Evolutionary conservation across 129 eudicot genomes (phyloP).

Genomic region (Tagetes patula): DNA sequence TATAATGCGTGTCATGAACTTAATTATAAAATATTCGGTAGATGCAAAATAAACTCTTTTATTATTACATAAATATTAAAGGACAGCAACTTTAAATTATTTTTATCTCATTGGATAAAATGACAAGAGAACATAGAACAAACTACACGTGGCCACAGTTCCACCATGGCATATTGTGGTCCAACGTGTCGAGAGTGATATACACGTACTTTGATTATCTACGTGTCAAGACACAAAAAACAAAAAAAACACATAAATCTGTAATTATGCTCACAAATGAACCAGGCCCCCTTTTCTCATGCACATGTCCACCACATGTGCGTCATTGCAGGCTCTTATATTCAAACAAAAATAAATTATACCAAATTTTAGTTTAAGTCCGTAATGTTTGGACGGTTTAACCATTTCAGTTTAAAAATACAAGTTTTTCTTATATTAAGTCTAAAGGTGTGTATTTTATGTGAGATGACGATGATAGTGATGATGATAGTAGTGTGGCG

Average conservation of each 20-base stretch:
- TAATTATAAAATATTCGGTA: background rate
- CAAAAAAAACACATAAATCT: conserved; percentile 11
- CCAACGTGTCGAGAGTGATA: conserved; percentile 30
- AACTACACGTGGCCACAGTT: conserved; percentile 28
- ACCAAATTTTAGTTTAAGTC: background rate
- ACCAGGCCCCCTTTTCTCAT: conserved; percentile 2
- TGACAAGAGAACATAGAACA: conserved; percentile 10
- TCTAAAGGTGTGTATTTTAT: no score
- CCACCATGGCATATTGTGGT: conserved; percentile 26
- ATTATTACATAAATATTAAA: background rate
- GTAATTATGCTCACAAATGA: background rate
- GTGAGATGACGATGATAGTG: no score
- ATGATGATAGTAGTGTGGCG: no score
- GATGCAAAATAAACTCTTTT: background rate
- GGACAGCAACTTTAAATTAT: background rate
- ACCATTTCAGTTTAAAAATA: no score
- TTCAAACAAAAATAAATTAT: background rate
- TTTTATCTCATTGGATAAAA: background rate
- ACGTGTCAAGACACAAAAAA: conserved; percentile 27
- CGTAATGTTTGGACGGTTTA: no score
- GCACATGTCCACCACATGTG: conserved; percentile 10
- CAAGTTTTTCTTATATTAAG: no score
- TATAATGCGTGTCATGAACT: background rate
- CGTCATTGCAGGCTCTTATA: background rate
- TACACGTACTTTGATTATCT: conserved; percentile 18